These are phyloP conservation scores for Tuber melanosporum DNA, from an alignment of 495 filamentous ascomycete species.

Conservation along the genomic window DNA sequence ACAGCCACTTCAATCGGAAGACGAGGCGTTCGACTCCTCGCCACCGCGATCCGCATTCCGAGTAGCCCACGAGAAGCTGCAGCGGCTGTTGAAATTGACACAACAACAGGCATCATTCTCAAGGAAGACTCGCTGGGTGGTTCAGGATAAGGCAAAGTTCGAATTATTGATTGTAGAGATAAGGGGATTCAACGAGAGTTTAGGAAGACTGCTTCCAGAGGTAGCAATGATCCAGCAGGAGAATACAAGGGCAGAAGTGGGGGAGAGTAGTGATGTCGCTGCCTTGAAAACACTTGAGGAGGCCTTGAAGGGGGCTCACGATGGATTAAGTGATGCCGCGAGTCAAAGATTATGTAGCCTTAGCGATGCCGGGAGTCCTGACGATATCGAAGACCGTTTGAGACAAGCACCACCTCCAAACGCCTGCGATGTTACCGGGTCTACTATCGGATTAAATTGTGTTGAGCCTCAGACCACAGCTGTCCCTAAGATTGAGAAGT, in stretches of 20 bases:
- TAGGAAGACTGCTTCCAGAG: slow-evolving; percentile 6
- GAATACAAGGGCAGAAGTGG: slow-evolving; percentile 1
- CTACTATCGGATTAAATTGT: neutral
- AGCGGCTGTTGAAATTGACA: neutral
- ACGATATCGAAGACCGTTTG: neutral
- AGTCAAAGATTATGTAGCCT: neutral
- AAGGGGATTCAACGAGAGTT: slow-evolving; percentile 5
- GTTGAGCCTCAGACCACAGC: neutral
- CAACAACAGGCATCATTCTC: neutral
- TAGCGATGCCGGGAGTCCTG: neutral
- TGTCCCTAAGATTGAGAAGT: neutral
- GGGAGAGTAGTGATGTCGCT: slow-evolving; percentile 5
- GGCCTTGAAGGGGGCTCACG: slow-evolving; percentile 9
- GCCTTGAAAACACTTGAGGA: slow-evolving; percentile 3
- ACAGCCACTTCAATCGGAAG: neutral
- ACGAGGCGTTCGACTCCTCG: neutral
- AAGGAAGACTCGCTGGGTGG: slow-evolving; percentile 9
- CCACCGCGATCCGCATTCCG: neutral
- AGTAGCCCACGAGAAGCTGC: neutral
- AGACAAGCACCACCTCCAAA: neutral
- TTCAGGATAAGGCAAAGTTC: slow-evolving; percentile 8
- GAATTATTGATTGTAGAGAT: slow-evolving; percentile 3
- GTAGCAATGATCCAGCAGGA: slow-evolving; percentile 3
- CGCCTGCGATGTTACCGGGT: neutral
- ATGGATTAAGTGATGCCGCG: neutral